Percentiles rank a stretch among this genome's conserved stretches.
These are phyloP conservation scores for Colletotrichum ledebouriae DNA, from an alignment of 2,329 filamentous ascomycete species.

Conservation along the genomic window DNA sequence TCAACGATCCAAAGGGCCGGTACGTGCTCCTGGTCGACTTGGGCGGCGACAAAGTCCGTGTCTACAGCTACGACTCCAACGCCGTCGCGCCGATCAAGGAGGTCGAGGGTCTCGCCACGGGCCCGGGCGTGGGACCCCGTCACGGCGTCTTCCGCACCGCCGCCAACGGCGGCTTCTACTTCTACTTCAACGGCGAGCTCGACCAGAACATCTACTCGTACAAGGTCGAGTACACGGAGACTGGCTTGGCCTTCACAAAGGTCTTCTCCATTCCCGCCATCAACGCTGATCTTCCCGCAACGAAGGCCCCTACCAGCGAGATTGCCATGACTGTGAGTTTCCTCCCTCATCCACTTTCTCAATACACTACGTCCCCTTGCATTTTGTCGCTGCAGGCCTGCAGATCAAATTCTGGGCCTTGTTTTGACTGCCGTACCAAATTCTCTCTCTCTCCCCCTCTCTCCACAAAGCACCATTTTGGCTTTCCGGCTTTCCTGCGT, in stretches of 20 bases:
- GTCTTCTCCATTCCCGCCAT: slow-evolving; percentile 42
- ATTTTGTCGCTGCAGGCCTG: slow-evolving; percentile 7
- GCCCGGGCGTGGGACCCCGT: slow-evolving; percentile 42
- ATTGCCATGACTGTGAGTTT: slow-evolving; percentile 43
- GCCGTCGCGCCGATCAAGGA: slow-evolving; percentile 42
- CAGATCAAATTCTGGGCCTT: slow-evolving; percentile 29
- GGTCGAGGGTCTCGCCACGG: slow-evolving; percentile 38
- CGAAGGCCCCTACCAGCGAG: slow-evolving; percentile 43
- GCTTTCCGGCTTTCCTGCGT: neutral
- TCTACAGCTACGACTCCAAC: slow-evolving; percentile 38
- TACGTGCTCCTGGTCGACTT: slow-evolving; percentile 40
- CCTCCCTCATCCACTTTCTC: neutral
- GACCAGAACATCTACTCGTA: slow-evolving; percentile 45
- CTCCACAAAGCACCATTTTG: neutral
- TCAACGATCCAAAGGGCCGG: slow-evolving; percentile 39
- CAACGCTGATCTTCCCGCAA: slow-evolving; percentile 37
- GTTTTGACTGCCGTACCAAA: slow-evolving; percentile 3
- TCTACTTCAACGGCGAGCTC: slow-evolving; percentile 45
- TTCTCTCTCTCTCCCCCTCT: neutral
- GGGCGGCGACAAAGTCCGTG: slow-evolving; percentile 40
- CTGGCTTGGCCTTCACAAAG: slow-evolving; percentile 44
- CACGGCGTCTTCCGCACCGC: slow-evolving; percentile 44
- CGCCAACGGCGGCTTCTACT: slow-evolving; percentile 41
- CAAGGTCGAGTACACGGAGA: slow-evolving; percentile 42
- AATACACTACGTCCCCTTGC: neutral